phyloP scores from a whole-genome alignment of 495 filamentous ascomycete genomes.

The Trichoderma orchidacearum region DNA sequence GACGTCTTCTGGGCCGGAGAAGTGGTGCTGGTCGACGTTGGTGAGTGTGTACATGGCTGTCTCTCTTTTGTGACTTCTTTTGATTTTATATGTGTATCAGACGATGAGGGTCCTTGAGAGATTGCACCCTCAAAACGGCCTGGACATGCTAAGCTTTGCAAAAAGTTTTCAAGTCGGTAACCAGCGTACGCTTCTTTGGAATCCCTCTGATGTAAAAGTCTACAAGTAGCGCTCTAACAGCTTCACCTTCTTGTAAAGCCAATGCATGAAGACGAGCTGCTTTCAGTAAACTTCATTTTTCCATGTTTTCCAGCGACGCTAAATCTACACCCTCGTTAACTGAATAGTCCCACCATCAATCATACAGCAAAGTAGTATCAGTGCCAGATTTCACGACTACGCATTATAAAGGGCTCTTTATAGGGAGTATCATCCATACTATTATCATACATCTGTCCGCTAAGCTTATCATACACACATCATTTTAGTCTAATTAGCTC shows the following conservation, averaged over 20 bases:
- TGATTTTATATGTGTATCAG: neutral
- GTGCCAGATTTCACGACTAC: too few relatives aligned
- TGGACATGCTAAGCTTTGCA: neutral
- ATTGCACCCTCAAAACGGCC: neutral
- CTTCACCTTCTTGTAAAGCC: too few relatives aligned
- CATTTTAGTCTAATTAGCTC: neutral
- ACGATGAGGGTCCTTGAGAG: too few relatives aligned
- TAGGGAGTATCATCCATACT: neutral
- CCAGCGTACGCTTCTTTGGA: too few relatives aligned
- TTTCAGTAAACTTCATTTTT: neutral
- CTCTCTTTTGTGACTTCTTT: too few relatives aligned
- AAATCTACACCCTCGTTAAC: neutral
- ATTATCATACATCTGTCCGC: neutral
- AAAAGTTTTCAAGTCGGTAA: neutral
- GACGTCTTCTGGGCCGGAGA: slow-evolving; percentile 23
- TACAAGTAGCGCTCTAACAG: too few relatives aligned
- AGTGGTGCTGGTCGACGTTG: slow-evolving; percentile 24
- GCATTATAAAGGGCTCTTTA: too few relatives aligned
- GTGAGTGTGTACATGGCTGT: slow-evolving; percentile 36
- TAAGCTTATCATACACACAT: neutral
- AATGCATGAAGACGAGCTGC: too few relatives aligned
- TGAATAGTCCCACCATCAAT: neutral
- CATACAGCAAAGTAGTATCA: too few relatives aligned
- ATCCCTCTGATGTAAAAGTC: too few relatives aligned
- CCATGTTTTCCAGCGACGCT: neutral